Base-by-base conservation (phyloP, 805 yeast genomes). In the Saturnispora sanitii region DNA sequence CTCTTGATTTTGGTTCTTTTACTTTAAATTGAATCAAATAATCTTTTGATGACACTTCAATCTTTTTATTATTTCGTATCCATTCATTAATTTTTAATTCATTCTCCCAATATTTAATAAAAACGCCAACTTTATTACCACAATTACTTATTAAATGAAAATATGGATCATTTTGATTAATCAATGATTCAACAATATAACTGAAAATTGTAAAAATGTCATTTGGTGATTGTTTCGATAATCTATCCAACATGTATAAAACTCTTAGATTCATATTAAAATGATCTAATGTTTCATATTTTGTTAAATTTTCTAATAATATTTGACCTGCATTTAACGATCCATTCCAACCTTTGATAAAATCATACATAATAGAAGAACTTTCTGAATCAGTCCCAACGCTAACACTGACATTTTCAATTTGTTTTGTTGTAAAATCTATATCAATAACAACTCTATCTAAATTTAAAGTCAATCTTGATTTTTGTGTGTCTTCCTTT, bases 181-280 rank as follows among this genome's bases (percentile, higher is more conserved):
- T 35, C 6, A 60, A 35, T 19, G 53, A 55, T 41, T 47, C 56
- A 2, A 58, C 54, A 13, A 60, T 40, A 22, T 46, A 48, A 35
- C 51, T 54, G 36, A 60, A 57, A 15, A 58, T 51, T 33, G 59
- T 58, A 41, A 60, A 60, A 34, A 60, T 40, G 42, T 60, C 65
- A 37, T 53, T 38, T 4, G 62, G 63, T 11, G 60, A 43, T 17
- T 46, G 47, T 20, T 47, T 29, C 3, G 64, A 58, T 11, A 60
- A 44, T 32, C 57, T 45, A 42, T 60, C 65, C 28, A 60, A 51
- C 44, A 52, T 58, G 25, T 60, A 47, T 31, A 60, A 45, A 6
- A 58, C 53, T 18, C 65, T 38, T 28, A 60, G 46, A 38, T 60
- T 60, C 48, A 49, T 56, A 44, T 60, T 60, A 44, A 60, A 60